A percentile compares a stretch with the other conserved stretches of the same genome.
These are phyloP conservation scores for Rasamsonia emersonii DNA, from an alignment of 2,329 filamentous ascomycete genomes.

Conservation along the genomic window DNA sequence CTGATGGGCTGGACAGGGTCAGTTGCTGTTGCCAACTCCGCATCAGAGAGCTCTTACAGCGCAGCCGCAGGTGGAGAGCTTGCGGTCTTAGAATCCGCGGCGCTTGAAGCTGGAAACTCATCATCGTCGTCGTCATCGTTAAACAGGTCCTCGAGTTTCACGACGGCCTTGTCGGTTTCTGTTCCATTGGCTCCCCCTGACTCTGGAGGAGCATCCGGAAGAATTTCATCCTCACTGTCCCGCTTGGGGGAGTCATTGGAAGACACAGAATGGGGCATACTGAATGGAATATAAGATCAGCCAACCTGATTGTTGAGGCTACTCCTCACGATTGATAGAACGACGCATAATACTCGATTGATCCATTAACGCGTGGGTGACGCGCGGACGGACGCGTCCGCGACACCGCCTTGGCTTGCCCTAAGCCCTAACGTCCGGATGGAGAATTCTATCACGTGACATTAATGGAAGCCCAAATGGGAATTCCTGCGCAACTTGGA, in stretches of 20 bases:
- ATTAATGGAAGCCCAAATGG: background rate
- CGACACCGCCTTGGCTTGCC: constrained; percentile 3
- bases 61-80: constrained; percentile 30
- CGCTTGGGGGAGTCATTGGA: constrained; percentile 31
- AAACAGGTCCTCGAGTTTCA: constrained; percentile 52
- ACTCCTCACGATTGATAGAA: background rate
- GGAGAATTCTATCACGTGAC: no score
- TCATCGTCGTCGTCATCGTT: constrained; percentile 48
- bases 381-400: constrained; percentile 6
- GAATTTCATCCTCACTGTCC: constrained; percentile 29
- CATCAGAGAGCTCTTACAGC: constrained; percentile 23
- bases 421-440: constrained; percentile 7
- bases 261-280: constrained; percentile 32
- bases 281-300: background rate
- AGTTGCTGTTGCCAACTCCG: constrained; percentile 7
- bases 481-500: no score
- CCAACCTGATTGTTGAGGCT: background rate
- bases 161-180: constrained; percentile 14
- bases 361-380: constrained; percentile 4
- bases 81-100: constrained; percentile 35
- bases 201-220: constrained; percentile 33
- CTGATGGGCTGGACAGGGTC: constrained; percentile 17
- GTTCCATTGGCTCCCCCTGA: constrained; percentile 8
- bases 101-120: constrained; percentile 48
- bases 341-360: background rate